phyloP scores from a whole-genome alignment of 2,329 filamentous ascomycete species.

The Cladosporium sp. region DNA sequence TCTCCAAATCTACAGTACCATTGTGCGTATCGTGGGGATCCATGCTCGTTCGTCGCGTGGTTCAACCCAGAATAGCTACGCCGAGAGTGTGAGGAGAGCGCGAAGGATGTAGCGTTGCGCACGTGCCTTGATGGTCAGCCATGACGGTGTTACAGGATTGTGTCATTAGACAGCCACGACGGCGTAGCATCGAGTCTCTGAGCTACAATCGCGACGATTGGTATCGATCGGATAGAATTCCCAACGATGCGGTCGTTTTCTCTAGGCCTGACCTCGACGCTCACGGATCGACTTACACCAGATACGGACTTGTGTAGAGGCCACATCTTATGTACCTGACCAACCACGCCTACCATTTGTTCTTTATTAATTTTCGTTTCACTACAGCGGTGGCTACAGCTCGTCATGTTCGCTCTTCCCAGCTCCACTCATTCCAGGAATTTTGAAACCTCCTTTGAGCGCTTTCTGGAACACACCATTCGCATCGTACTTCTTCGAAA shows the following conservation, averaged over 20 bases:
- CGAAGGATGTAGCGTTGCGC: not conserved
- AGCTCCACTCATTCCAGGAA: not conserved
- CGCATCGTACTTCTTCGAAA: slow-evolving; percentile 42
- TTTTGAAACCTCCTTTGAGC: slow-evolving; percentile 42
- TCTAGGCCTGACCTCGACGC: not conserved
- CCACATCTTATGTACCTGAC: too few species aligned
- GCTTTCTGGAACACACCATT: slow-evolving; percentile 39
- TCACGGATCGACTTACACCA: not conserved
- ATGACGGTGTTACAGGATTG: not conserved
- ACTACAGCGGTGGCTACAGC: not conserved
- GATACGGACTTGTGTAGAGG: not conserved
- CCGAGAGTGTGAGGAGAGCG: not conserved
- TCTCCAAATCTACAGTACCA: not conserved
- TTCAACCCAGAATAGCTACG: not conserved
- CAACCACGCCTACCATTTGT: too few species aligned
- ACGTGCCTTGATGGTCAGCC: not conserved
- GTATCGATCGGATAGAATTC: not conserved
- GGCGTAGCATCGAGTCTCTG: not conserved
- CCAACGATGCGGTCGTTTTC: not conserved
- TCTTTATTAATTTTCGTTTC: not conserved
- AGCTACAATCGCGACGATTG: not conserved
- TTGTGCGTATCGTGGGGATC: not conserved
- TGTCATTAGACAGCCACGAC: not conserved
- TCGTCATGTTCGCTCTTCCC: not conserved
- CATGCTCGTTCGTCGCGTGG: not conserved